These are phyloP conservation scores for Drechslera avenae DNA, from an alignment of 2,329 filamentous ascomycete species.

Conservation along the genomic window DNA sequence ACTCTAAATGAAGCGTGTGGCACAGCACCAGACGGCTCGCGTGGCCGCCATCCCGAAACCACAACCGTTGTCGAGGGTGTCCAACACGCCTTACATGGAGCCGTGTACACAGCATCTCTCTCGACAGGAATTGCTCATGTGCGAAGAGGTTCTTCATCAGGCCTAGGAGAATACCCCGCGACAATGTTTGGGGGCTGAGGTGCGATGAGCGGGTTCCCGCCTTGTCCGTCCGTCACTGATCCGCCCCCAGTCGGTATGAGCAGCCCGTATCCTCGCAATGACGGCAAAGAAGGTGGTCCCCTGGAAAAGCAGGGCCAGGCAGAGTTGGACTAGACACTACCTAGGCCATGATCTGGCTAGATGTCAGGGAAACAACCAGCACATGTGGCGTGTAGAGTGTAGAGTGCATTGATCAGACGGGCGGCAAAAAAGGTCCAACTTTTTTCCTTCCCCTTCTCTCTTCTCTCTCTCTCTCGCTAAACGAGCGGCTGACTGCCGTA, in stretches of 20 bases:
- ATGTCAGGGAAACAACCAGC: constrained; percentile 3
- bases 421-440: constrained; percentile 18
- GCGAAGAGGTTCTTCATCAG: neutral
- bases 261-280: neutral
- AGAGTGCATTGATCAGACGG: constrained; percentile 14
- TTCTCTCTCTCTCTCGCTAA: too few species aligned
- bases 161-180: constrained; percentile 11
- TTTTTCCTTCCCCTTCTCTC: too few species aligned
- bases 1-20: constrained; percentile 18
- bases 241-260: constrained; percentile 9
- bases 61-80: neutral
- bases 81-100: constrained; percentile 10
- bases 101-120: constrained; percentile 20
- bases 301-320: too few species aligned
- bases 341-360: constrained; percentile 21
- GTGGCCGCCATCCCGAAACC: constrained; percentile 25
- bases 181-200: constrained; percentile 17
- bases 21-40: constrained; percentile 29
- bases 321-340: too few species aligned
- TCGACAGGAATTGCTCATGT: constrained; percentile 23
- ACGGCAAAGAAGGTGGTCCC: too few species aligned
- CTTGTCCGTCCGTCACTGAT: constrained; percentile 5
- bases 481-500: constrained; percentile 16
- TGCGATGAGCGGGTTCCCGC: constrained; percentile 17
- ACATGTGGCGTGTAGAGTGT: constrained; percentile 33